Conservation (phyloP, 768 basidiomycete genomes). For the Termitomyces sp. region DNA sequence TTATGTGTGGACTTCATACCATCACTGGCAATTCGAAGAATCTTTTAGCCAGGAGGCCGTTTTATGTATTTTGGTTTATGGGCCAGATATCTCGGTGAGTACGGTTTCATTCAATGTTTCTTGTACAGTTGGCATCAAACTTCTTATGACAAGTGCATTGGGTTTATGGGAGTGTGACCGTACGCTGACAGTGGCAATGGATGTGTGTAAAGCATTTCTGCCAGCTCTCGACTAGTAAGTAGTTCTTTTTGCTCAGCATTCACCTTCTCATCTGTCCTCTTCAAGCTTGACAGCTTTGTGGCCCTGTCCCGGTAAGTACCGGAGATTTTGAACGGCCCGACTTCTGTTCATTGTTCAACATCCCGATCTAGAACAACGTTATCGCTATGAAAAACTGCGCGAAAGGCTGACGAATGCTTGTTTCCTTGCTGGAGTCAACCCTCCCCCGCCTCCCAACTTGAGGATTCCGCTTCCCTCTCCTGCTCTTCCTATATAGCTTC, state of each 20-base stretch:
- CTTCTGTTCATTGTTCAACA: neutral
- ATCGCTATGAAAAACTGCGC: slow-evolving; percentile 43
- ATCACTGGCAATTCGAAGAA: slow-evolving; percentile 55
- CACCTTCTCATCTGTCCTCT: slow-evolving; percentile 11
- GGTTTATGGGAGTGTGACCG: slow-evolving; percentile 61
- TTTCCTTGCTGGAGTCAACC: slow-evolving; percentile 40
- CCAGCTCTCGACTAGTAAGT: slow-evolving; percentile 54
- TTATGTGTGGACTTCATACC: slow-evolving; percentile 55
- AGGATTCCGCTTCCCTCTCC: slow-evolving; percentile 27
- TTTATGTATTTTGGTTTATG: slow-evolving; percentile 77
- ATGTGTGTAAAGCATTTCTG: slow-evolving; percentile 59
- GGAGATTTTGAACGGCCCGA: neutral
- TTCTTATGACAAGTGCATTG: slow-evolving; percentile 39
- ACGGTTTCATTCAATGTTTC: slow-evolving; percentile 4
- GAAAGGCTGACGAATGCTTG: slow-evolving; percentile 46
- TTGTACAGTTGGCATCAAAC: slow-evolving; percentile 1
- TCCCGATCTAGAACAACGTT: slow-evolving; percentile 44
- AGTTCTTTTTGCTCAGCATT: slow-evolving; percentile 12
- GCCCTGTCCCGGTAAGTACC: slow-evolving; percentile 56
- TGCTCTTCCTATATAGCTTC: slow-evolving; percentile 17
- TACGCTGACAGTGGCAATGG: slow-evolving; percentile 55
- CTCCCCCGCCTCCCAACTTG: slow-evolving; percentile 40
- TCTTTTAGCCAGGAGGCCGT: slow-evolving; percentile 54
- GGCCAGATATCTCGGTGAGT: slow-evolving; percentile 57
- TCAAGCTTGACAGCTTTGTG: slow-evolving; percentile 51